Base-by-base conservation (phyloP, 768 basidiomycete genomes). In the Dentipellis fragilis region DNA sequence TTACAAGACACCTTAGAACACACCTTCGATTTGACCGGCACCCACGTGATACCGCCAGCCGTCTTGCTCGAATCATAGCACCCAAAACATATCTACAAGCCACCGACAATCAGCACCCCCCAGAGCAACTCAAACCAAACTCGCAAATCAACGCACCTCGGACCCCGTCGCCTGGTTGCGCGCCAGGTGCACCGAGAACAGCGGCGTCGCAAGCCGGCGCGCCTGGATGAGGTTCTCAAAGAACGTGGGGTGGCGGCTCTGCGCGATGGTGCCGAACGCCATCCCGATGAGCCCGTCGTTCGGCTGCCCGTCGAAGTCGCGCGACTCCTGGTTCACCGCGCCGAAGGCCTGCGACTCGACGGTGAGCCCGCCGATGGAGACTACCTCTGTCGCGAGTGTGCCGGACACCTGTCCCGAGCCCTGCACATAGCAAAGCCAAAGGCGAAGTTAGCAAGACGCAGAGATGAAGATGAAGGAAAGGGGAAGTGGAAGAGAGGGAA, bases 181-280 rank as follows among this genome's bases (percentile, higher is more conserved):
- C n/a, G 77, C 69, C 35, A 85, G 63, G 59, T 84, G 76, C n/a
- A 86, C 73, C 12, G 79, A 77, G 64, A 87, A 87, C 4, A 80
- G 61, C 11, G 79, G 76, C 0, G 71, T 66, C 4, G 67, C 63
- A 23, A 85, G 55, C 58, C 69, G 68, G 48, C 68, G 66, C 59
- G 67, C 59, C 12, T 63, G 59, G 16, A 86, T 74, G 39, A 87
- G 64, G 59, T 79, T 84, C 66, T 87, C 86, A 58, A 85, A 82
- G 60, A 85, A 79, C 0, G 85, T 85, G 8, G 76, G 72, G 52
- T 72, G 58, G 11, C 62, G 63, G 0, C 71, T 74, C 48, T 62
- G 66, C 10, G 83, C 67, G 54, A 87, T 83, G 42, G 75, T 69
- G 37, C 79, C 68, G 60, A 87, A 87, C 10, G 80, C 84, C 63